Conservation (phyloP, 805 yeast genomes). For the Metschnikowia aberdeeniae region DNA sequence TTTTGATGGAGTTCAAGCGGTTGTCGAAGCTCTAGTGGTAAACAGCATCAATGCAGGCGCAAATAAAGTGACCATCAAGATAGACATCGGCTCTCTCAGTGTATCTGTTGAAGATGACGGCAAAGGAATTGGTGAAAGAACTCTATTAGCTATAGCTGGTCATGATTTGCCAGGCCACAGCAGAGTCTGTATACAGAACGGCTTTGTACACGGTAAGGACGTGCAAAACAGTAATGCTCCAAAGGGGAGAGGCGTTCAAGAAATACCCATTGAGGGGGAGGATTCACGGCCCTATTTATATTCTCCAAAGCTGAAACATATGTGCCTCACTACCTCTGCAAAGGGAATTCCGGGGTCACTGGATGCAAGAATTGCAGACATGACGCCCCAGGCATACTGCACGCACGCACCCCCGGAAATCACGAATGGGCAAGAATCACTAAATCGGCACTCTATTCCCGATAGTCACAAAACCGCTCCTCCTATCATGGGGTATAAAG, state of each 20-base stretch:
- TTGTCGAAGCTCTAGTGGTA: conserved; percentile 47
- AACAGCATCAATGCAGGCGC: conserved; percentile 58
- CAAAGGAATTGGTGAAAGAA: conserved; percentile 44
- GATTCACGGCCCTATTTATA: not conserved
- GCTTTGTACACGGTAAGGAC: too few species aligned
- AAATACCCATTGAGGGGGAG: too few species aligned
- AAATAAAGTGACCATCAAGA: conserved; percentile 26
- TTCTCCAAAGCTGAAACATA: not conserved
- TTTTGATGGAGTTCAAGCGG: conserved; percentile 36
- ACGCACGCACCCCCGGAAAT: not conserved
- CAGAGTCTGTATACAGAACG: too few species aligned
- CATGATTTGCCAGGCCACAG: not conserved
- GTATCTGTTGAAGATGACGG: conserved; percentile 66
- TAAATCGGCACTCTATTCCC: not conserved
- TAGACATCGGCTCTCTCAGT: conserved; percentile 30
- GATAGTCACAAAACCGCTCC: not conserved
- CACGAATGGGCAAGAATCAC: not conserved
- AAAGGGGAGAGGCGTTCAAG: too few species aligned
- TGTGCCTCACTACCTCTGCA: not conserved
- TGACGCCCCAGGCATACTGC: not conserved
- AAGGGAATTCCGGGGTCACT: not conserved
- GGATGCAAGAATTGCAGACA: not conserved
- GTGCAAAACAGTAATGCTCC: too few species aligned
- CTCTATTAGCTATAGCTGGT: not conserved
- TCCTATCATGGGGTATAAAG: conserved; percentile 1